phyloP scores from a whole-genome alignment of 176 grass and related monocot species.

The Aegilops bicornis region DNA sequence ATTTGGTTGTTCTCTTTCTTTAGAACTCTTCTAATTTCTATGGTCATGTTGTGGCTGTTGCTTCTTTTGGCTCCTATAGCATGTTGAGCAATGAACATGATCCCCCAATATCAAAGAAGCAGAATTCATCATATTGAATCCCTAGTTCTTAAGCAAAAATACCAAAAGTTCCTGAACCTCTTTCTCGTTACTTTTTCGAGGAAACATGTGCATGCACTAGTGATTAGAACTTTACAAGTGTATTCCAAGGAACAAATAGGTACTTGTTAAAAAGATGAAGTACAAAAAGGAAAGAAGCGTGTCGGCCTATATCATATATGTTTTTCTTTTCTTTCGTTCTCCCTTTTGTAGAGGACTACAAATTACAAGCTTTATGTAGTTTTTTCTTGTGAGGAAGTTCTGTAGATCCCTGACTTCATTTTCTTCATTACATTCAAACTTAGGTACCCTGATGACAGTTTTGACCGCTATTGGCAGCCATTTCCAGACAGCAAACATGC shows the following conservation, averaged over 20 bases:
- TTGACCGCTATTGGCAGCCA: constrained; percentile 84
- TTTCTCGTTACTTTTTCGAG: neutral
- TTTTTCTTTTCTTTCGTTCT: neutral
- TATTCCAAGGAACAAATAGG: constrained; percentile 8
- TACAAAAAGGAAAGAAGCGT: neutral
- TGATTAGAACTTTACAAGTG: neutral
- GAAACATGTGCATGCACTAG: neutral
- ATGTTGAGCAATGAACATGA: neutral
- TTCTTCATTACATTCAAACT: constrained; percentile 16
- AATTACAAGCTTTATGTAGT: neutral
- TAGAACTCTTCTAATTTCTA: neutral
- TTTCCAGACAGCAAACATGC: constrained; percentile 55
- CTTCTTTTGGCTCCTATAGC: neutral
- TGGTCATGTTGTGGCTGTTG: neutral
- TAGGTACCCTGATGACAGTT: constrained; percentile 93
- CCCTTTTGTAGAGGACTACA: neutral
- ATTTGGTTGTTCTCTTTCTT: neutral
- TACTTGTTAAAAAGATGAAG: neutral
- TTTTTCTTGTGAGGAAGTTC: neutral
- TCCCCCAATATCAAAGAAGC: neutral
- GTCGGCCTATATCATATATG: too few relatives aligned
- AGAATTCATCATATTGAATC: neutral
- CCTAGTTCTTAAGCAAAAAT: neutral
- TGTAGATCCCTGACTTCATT: constrained; percentile 7
- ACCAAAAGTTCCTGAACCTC: neutral